Conservation (phyloP, 1,284 basidiomycete species). For the Boletus holoroseus region DNA sequence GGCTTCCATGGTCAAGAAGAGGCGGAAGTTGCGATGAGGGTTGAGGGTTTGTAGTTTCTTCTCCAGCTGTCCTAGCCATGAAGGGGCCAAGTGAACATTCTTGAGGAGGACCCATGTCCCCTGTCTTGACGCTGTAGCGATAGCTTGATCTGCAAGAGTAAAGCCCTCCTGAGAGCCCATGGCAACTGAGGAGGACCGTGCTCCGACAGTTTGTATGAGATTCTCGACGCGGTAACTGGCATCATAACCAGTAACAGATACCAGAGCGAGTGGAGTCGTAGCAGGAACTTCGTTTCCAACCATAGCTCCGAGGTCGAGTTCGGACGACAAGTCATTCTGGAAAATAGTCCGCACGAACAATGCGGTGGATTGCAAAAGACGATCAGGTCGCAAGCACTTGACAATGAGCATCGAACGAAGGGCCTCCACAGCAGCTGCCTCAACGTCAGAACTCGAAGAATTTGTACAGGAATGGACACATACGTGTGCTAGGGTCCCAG, state of each 20-base stretch:
- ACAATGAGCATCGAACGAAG: slow-evolving; percentile 75
- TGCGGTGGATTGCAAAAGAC: slow-evolving; percentile 75
- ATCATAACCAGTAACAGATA: slow-evolving; percentile 94
- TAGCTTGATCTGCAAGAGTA: slow-evolving; percentile 88
- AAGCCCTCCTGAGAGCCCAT: slow-evolving; percentile 99
- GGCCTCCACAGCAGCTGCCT: slow-evolving; percentile 62
- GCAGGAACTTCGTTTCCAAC: slow-evolving; percentile 76
- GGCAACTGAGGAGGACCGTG: slow-evolving; percentile 80
- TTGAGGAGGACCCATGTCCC: slow-evolving; percentile 94
- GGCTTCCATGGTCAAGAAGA: slow-evolving; percentile 96
- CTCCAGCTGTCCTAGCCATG: slow-evolving; percentile 91
- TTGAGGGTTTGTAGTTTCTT: slow-evolving; percentile 93
- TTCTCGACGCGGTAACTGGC: slow-evolving; percentile 93
- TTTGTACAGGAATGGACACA: slow-evolving; percentile 31
- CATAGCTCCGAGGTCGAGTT: slow-evolving; percentile 71
- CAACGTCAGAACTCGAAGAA: slow-evolving; percentile 13
- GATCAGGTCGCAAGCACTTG: slow-evolving; percentile 88
- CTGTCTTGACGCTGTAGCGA: slow-evolving; percentile 82
- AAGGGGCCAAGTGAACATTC: slow-evolving; percentile 91
- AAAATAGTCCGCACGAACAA: slow-evolving; percentile 74
- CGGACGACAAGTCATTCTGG: slow-evolving; percentile 72
- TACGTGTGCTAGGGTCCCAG: slow-evolving; percentile 73
- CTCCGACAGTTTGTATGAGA: slow-evolving; percentile 70
- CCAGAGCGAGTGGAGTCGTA: slow-evolving; percentile 80
- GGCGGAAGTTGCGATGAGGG: slow-evolving; percentile 83